Evolutionary conservation across 306 rosid species (phyloP), one percentile per base, ranked within the genome.

Genomic region (Lathyrus tuberosus): DNA sequence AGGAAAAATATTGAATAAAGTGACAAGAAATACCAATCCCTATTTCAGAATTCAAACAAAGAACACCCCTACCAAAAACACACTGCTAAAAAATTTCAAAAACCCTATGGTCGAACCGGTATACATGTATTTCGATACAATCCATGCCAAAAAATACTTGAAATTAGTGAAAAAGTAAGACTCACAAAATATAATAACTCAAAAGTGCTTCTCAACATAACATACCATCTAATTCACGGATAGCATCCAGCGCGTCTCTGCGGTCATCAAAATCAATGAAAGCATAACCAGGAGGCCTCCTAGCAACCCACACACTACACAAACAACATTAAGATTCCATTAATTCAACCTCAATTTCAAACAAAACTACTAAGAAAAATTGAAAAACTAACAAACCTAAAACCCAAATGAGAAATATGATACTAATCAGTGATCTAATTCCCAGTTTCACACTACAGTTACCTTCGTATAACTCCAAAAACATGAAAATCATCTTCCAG

Each of bases 281-380:
- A 57, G 99, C 99, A 79, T 89, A 94, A 64, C 99, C 99, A 26
- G 99, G 97, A 46, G 99, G 99, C 41, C 96, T 87, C 52, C 97
- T 78, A 24, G 99, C 97, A 78, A 94, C 96, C 99, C 99, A 94
- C 15, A 94, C 97, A 76, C 99, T 94, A 82, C 81, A 75, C 48
- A 76, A 4, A 48, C 26, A 70, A 26, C 30, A 62, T 12, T 16
- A 46, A 65, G 2, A 64, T 5, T n/a, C 38, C 4, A 64, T 2
- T 1, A 14, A 62, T 44, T 63, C 40, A 14, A 47, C 28, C 49
- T 46, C 57, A 48, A 26, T 26, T 26, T 26, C 30, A 26, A 33
- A 33, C 37, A 7, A 1, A 35, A 35, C 40, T 35, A 7, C 10
- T 1, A 35, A 35, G 40, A 7, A 35, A 7, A 35, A 35, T 33